Base-by-base conservation (phyloP, 768 basidiomycete genomes). In the Rickenella mellea region DNA sequence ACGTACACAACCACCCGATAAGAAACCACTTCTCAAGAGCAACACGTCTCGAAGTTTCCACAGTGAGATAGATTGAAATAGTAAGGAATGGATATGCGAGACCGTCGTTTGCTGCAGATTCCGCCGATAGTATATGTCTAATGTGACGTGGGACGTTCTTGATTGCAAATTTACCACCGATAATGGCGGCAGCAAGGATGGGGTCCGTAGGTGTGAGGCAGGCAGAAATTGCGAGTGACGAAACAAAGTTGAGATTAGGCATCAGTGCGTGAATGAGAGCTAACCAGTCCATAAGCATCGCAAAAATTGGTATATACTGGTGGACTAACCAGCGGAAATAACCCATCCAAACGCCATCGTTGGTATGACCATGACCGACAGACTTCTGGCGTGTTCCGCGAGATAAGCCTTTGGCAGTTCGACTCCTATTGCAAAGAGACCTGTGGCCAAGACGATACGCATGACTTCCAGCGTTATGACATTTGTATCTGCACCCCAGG, bases 131-230 rank as follows among this genome's bases (percentile, higher is more conserved):
- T 31, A 96, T 70, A 19, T 78, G 82, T 22, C 73, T 79, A 30
- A 90, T 66, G 55, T 90, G 87, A 1, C 83, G 79, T 1, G 87
- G 88, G 19, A 98, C 94, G 54, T 97, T 94, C 58, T 97, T 96
- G 60, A 97, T 87, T 2, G 96, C 96, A 65, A 90, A 99, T 66
- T 88, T 93, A 25, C 94, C 94, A 54, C 94, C 94, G 9, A 89
- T 77, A 26, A 89, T 91, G 7, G 91, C 88, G 14, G 90, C 85
- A 0, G 91, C 91, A 39, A 96, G 74, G 56, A 92, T 92, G 29
- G 90, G 91, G 61, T 96, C 91, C 25, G 96, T 99, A 1, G 90
- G 90, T 0, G 92, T 94, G 27, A 93, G 76, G 59, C 88, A 91
- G 0, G 96, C 92, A 14, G 87, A 92, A 41, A 97, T 78, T 38